These are phyloP conservation scores for Rhodotorula sp. DNA, from an alignment of 1,284 basidiomycete genomes.

Conservation along the genomic window DNA sequence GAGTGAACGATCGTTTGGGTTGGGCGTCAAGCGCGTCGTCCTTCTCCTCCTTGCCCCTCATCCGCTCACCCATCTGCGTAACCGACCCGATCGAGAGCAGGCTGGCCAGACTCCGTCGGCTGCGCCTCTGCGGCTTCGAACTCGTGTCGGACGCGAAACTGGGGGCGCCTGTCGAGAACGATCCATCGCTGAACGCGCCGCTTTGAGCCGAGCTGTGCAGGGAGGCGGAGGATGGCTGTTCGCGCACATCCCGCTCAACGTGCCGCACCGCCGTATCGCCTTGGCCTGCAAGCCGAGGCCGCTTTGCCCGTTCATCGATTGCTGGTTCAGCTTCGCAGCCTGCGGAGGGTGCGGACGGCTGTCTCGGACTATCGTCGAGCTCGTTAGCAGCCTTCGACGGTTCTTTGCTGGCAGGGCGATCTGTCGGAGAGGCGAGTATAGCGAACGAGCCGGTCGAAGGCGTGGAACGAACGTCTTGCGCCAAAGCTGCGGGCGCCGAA, in stretches of 20 bases:
- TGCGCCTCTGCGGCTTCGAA: slow-evolving; percentile 13
- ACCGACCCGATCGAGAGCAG: slow-evolving; percentile 16
- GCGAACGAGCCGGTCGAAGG: background rate
- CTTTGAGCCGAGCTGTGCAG: too few species aligned
- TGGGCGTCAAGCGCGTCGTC: background rate
- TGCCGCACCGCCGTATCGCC: background rate
- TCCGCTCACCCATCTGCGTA: background rate
- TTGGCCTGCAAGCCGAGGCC: background rate
- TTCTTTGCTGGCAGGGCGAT: slow-evolving; percentile 13
- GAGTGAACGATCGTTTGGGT: background rate
- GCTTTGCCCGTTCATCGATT: background rate
- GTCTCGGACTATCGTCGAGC: slow-evolving; percentile 1
- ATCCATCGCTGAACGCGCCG: background rate
- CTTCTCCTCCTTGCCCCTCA: background rate
- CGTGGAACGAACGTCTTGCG: too few species aligned
- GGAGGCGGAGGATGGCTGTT: background rate
- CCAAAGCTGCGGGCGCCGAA: background rate
- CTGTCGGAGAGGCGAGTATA: background rate
- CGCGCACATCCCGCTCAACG: background rate
- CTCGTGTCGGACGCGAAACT: background rate
- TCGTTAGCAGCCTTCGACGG: slow-evolving; percentile 28
- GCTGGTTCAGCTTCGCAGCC: background rate
- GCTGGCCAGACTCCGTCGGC: slow-evolving; percentile 23
- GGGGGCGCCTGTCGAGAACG: background rate
- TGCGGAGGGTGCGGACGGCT: background rate